Conservation (phyloP, 2,329 filamentous ascomycete species). For the Botrytis squamosa region DNA sequence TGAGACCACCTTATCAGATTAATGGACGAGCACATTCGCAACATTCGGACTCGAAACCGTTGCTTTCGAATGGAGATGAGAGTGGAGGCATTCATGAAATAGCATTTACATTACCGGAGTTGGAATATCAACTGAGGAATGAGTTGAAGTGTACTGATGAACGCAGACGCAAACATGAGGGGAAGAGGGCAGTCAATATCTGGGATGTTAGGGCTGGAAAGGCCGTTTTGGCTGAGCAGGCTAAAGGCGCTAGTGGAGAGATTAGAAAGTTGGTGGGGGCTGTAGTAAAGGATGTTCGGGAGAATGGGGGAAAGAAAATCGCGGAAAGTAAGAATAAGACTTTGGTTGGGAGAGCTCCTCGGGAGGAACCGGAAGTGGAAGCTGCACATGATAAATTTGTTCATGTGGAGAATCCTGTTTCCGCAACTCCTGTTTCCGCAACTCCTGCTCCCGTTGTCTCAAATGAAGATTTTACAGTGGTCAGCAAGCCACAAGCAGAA, state of each 20-base stretch:
- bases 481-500: background rate
- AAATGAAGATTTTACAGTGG: background rate
- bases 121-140: slow-evolving; percentile 12
- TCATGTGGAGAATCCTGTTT: background rate
- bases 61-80: slow-evolving; percentile 3
- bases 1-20: background rate
- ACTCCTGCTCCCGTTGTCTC: background rate
- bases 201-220: slow-evolving; percentile 16
- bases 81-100: background rate
- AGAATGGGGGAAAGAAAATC: background rate
- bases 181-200: slow-evolving; percentile 11
- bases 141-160: slow-evolving; percentile 12
- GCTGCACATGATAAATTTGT: background rate
- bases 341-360: slow-evolving; percentile 4
- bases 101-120: background rate
- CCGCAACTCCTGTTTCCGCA: background rate
- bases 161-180: slow-evolving; percentile 15
- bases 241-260: slow-evolving; percentile 8
- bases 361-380: background rate
- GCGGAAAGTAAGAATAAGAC: too few relatives aligned
- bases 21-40: background rate
- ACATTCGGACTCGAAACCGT: background rate
- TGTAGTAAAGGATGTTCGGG: slow-evolving; percentile 11
- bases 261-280: slow-evolving; percentile 7
- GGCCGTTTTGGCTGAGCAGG: slow-evolving; percentile 8